A percentile compares a stretch with the other conserved stretches of the same genome.
phyloP scores from a whole-genome alignment of 306 rosid genomes.

The Acacia melanoxylon region DNA sequence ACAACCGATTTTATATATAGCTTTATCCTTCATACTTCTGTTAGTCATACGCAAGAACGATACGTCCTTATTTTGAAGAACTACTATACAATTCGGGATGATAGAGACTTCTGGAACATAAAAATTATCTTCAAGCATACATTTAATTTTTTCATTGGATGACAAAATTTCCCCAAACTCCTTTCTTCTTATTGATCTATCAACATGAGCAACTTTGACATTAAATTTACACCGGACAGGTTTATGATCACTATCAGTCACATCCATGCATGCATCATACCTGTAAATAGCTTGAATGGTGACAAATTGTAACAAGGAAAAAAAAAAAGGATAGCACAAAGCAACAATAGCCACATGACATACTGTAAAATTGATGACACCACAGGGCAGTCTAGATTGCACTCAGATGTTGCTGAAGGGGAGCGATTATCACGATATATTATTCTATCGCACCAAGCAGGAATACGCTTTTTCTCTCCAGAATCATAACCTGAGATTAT shows the following conservation, averaged over 20 bases:
- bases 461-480: constrained; percentile 97
- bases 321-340: constrained; percentile 17
- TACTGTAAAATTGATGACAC: constrained; percentile 85
- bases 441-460: constrained; percentile 99
- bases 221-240: constrained; percentile 90
- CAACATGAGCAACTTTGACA: constrained; percentile 74
- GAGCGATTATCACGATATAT: constrained; percentile 92
- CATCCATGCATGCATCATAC: constrained; percentile 98
- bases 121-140: constrained; percentile 60
- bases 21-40: constrained; percentile 60
- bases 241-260: constrained; percentile 97
- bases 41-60: constrained; percentile 59
- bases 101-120: constrained; percentile 70
- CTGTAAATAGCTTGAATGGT: constrained; percentile 48
- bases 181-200: constrained; percentile 85
- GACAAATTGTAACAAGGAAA: constrained; percentile 8
- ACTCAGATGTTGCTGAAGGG: constrained; percentile 47
- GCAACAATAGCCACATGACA: constrained; percentile 37
- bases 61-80: constrained; percentile 78
- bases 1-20: constrained; percentile 65
- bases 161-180: constrained; percentile 70
- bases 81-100: constrained; percentile 55
- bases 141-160: constrained; percentile 67
- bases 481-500: constrained; percentile 78
- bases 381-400: constrained; percentile 85